Conservation (phyloP, 1,284 basidiomycete species). For the Sporisorium exsertum region DNA sequence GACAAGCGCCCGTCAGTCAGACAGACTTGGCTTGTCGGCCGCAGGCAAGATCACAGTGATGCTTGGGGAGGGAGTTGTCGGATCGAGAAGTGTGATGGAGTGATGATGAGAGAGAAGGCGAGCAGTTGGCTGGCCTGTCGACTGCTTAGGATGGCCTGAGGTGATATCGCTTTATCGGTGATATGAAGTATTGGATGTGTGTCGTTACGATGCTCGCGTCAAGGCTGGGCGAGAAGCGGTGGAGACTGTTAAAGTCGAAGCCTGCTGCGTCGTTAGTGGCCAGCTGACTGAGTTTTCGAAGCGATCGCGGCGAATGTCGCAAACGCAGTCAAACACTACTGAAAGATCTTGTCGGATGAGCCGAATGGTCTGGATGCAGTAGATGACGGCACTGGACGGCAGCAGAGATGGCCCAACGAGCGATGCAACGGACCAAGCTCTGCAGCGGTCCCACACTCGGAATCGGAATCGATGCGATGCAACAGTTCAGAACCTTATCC, state of each 20-base stretch:
- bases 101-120: background rate
- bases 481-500: background rate
- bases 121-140: too few species aligned
- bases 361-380: background rate
- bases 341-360: background rate
- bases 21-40: slow-evolving; percentile 11
- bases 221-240: background rate
- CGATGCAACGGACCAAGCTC: background rate
- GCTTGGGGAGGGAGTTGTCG: background rate
- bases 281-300: background rate
- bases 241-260: too few species aligned
- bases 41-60: background rate
- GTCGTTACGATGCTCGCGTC: background rate
- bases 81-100: background rate
- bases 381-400: background rate
- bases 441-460: slow-evolving; percentile 3
- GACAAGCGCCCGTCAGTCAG: slow-evolving; percentile 1
- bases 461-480: slow-evolving; percentile 5
- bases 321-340: background rate
- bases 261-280: background rate
- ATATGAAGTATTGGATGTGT: background rate
- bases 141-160: background rate
- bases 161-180: too few species aligned
- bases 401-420: too few species aligned
- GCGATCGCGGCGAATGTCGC: background rate